Conservation (phyloP, 2,329 filamentous ascomycete species). For the Aspergillus sp. region DNA sequence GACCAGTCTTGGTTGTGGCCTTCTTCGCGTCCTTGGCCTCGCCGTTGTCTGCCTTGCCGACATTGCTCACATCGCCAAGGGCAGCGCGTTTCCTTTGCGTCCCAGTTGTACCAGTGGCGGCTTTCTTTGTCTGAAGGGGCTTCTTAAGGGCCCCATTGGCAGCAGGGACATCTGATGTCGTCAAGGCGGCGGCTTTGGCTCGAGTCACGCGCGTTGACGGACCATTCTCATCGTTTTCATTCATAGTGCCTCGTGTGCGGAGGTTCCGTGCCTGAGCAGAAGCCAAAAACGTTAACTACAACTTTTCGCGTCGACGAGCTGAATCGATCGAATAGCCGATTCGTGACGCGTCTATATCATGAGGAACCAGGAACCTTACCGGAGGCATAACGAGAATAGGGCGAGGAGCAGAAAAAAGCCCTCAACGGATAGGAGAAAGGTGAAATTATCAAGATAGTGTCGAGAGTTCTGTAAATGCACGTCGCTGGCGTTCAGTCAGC, state of each 20-base stretch:
- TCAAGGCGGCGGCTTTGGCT: conserved; percentile 78
- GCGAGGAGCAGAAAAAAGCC: conserved; percentile 20
- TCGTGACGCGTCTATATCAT: conserved; percentile 16
- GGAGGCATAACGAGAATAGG: conserved; percentile 54
- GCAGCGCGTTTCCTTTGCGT: conserved; percentile 74
- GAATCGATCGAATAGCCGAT: neutral
- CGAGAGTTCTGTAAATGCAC: conserved; percentile 22
- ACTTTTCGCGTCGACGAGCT: neutral
- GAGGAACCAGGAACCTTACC: conserved; percentile 49
- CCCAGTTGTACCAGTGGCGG: conserved; percentile 48
- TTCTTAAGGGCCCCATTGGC: conserved; percentile 64
- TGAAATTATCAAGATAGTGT: conserved; percentile 27
- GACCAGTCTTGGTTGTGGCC: conserved; percentile 61
- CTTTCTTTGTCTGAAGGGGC: conserved; percentile 70
- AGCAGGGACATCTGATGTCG: conserved; percentile 44
- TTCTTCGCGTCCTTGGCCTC: conserved; percentile 70
- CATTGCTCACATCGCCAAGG: conserved; percentile 93
- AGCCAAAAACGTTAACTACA: conserved; percentile 39
- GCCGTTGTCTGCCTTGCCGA: conserved; percentile 69
- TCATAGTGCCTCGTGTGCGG: conserved; percentile 73
- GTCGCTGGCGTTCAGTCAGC: conserved; percentile 30
- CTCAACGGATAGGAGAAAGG: conserved; percentile 20
- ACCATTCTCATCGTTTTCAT: conserved; percentile 93
- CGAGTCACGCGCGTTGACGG: conserved; percentile 81
- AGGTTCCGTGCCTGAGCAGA: conserved; percentile 63